A percentile compares a stretch with the other conserved stretches of the same genome.
These are phyloP conservation scores for Haplosporangium sp. DNA, from an alignment of 371 early-diverging fungal species.

Conservation along the genomic window DNA sequence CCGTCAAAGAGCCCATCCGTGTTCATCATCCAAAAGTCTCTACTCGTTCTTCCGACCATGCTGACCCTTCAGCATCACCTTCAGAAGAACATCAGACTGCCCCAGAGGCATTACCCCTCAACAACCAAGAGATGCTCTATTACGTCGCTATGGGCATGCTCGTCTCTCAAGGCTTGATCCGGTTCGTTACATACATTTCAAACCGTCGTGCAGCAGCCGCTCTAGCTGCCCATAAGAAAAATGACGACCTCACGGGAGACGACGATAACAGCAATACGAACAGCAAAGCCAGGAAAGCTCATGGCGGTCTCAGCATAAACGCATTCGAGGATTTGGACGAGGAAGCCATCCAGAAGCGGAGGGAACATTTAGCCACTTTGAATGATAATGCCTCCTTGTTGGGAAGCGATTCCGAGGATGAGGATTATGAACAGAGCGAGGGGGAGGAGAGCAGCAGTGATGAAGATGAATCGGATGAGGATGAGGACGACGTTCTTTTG, in stretches of 20 bases:
- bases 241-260: slow-evolving; percentile 18
- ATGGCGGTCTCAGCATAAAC: slow-evolving; percentile 1
- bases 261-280: not conserved
- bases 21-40: slow-evolving; percentile 22
- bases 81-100: not conserved
- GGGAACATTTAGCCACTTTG: slow-evolving; percentile 31
- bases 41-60: slow-evolving; percentile 4
- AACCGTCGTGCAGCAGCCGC: slow-evolving; percentile 43
- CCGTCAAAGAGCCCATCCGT: slow-evolving; percentile 11
- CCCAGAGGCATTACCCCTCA: slow-evolving; percentile 12
- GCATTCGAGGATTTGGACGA: slow-evolving; percentile 35
- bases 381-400: slow-evolving; percentile 27
- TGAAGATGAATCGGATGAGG: slow-evolving; percentile 12
- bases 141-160: slow-evolving; percentile 53
- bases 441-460: slow-evolving; percentile 15
- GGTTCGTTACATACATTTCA: slow-evolving; percentile 34
- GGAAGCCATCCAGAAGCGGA: slow-evolving; percentile 22
- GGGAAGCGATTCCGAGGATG: slow-evolving; percentile 42
- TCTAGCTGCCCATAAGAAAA: slow-evolving; percentile 29
- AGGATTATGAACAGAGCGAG: slow-evolving; percentile 35
- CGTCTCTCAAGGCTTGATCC: slow-evolving; percentile 47
- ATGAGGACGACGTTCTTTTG: slow-evolving; percentile 8
- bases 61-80: not conserved
- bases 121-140: slow-evolving; percentile 42
- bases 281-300: not conserved